These are phyloP conservation scores for Penicillium sp. DNA, from an alignment of 2,329 filamentous ascomycete species.

Conservation along the genomic window DNA sequence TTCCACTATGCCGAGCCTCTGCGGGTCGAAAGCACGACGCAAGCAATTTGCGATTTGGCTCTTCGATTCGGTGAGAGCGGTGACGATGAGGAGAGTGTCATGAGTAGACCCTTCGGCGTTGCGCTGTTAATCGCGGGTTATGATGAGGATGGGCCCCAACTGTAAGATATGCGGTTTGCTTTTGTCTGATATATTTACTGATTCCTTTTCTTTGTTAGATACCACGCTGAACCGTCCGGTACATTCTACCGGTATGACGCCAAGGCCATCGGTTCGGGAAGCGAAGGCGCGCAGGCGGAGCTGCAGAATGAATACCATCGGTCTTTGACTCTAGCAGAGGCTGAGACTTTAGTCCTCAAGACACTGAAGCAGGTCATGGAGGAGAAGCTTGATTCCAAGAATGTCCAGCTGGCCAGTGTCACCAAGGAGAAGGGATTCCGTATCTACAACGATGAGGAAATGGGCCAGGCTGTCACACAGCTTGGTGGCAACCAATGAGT, in stretches of 20 bases:
- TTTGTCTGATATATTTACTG: not conserved
- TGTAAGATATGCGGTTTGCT: constrained; percentile 51
- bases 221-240: constrained; percentile 95
- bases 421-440: constrained; percentile 97
- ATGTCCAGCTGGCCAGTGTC: constrained; percentile 95
- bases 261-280: constrained; percentile 96
- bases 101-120: constrained; percentile 96
- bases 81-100: constrained; percentile 97
- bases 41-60: constrained; percentile 96
- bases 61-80: constrained; percentile 95
- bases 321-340: constrained; percentile 87
- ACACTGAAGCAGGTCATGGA: constrained; percentile 99
- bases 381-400: constrained; percentile 98
- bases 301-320: constrained; percentile 99
- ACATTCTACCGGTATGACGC: constrained; percentile 99
- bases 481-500: constrained; percentile 45
- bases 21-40: constrained; percentile 94
- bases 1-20: constrained; percentile 98
- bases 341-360: constrained; percentile 93
- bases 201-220: constrained; percentile 49
- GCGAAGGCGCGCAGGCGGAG: constrained; percentile 95
- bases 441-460: constrained; percentile 98
- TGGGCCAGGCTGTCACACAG: constrained; percentile 86
- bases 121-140: constrained; percentile 94
- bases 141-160: constrained; percentile 92